Evolutionary conservation across 164 flowering plant genomes (phyloP), one percentile per base, ranked within the genome.

Genomic region (Sedum album): DNA sequence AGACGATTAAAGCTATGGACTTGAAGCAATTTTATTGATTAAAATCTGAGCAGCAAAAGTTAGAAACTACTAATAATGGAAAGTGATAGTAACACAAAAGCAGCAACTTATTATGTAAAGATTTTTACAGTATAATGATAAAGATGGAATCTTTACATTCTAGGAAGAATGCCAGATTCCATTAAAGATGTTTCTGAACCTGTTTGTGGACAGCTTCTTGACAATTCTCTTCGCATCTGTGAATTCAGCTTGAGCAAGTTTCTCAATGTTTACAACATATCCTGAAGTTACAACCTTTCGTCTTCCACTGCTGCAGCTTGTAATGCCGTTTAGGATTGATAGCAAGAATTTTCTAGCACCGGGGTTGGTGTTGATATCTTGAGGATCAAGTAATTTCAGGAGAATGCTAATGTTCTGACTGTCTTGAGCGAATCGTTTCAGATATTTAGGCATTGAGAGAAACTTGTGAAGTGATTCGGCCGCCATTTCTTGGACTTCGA

Each of bases 401-500:
- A 95, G 33, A 14, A 78, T 17, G 15, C 67, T 76, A 8, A 88
- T 73, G 71, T 80, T 83, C 7, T 72, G 62, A 38, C 86, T 92
- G 38, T 86, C 94, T 39, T 84, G 88, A 11, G 79, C 69, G 31
- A 95, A 84, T 51, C 71, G 77, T 77, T 76, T 84, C 14, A 91
- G 67, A 60, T 89, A 90, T 71, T 71, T 92, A 1, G 87, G 81
- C 11, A 87, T 76, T 26, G 66, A 69, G 8, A 90, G 74, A 88
- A 94, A 73, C 61, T 65, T 71, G 1, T 80, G 79, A 1, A 95
- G 82, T 1, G 88, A 85, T 51, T 84, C 94, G 1, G 90, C 85
- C 20, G 97, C 97, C 83, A 83, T 82, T 78, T 86, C 96, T 5
- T 90, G 75, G 26, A 88, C 75, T 30, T 89, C 90, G 53, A 70